Evolutionary conservation across 495 filamentous ascomycete genomes (phyloP).

Genomic region (Glonium stellatum): DNA sequence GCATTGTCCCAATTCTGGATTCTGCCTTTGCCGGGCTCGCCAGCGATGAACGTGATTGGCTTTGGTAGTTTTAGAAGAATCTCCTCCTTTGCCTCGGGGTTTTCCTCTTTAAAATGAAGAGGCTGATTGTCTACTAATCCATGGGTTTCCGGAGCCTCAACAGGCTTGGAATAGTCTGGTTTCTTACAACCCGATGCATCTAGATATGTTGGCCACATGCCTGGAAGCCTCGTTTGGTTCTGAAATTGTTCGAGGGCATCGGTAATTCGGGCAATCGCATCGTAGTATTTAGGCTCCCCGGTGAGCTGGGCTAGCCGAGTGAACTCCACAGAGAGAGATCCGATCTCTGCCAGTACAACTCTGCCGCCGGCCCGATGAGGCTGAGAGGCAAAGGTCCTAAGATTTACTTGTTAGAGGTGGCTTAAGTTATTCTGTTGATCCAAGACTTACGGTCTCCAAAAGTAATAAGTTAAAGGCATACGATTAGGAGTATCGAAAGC

Average conservation of each 20-base stretch:
- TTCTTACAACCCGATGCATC: slow-evolving; percentile 68
- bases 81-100: slow-evolving; percentile 6
- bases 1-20: slow-evolving; percentile 9
- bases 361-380: slow-evolving; percentile 57
- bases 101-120: slow-evolving; percentile 1
- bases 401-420: neutral
- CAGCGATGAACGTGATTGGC: slow-evolving; percentile 3
- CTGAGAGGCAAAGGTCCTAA: slow-evolving; percentile 50
- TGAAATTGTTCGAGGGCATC: slow-evolving; percentile 78
- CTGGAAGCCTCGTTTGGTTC: slow-evolving; percentile 63
- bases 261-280: slow-evolving; percentile 88
- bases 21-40: slow-evolving; percentile 5
- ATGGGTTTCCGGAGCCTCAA: neutral
- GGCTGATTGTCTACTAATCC: neutral
- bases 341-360: slow-evolving; percentile 75
- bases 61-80: slow-evolving; percentile 11
- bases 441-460: slow-evolving; percentile 63
- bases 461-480: slow-evolving; percentile 84
- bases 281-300: slow-evolving; percentile 80
- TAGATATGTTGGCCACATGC: slow-evolving; percentile 74
- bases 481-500: slow-evolving; percentile 95
- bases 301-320: slow-evolving; percentile 90
- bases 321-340: slow-evolving; percentile 89
- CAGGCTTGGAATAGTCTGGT: slow-evolving; percentile 19
- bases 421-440: neutral